Evolutionary conservation across 306 rosid species (phyloP).

Genomic region (Ziziphus jujuba): DNA sequence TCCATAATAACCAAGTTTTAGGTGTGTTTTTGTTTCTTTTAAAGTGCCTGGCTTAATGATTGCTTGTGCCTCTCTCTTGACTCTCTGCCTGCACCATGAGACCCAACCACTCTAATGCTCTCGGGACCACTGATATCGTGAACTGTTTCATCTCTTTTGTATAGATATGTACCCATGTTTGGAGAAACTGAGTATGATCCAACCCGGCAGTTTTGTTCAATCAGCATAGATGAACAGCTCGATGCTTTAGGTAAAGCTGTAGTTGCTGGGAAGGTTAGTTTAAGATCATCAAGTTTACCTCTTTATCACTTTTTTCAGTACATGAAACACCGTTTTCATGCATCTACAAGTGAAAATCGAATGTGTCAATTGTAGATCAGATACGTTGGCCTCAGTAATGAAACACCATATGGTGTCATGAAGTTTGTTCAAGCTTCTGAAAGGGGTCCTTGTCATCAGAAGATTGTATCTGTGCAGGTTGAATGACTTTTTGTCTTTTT

Average conservation of each 20-base stretch:
- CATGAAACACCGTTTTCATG: not conserved
- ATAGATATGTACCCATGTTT: constrained; percentile 91
- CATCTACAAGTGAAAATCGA: constrained; percentile 3
- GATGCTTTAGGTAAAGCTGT: constrained; percentile 66
- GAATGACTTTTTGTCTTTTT: not conserved
- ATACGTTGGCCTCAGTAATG: constrained; percentile 84
- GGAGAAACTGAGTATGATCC: constrained; percentile 89
- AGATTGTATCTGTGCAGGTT: constrained; percentile 88
- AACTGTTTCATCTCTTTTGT: constrained; percentile 12
- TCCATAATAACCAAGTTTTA: too few species aligned
- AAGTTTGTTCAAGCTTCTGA: constrained; percentile 76
- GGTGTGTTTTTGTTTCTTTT: not conserved
- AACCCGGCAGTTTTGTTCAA: constrained; percentile 48
- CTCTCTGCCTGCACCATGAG: too few species aligned
- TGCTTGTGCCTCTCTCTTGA: not conserved
- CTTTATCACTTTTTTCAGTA: not conserved
- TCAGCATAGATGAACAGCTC: constrained; percentile 76
- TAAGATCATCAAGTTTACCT: constrained; percentile 17
- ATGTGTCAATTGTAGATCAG: constrained; percentile 58
- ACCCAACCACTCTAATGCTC: too few species aligned
- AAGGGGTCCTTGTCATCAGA: constrained; percentile 41
- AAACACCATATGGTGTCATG: constrained; percentile 93
- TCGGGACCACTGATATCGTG: not conserved
- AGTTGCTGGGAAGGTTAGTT: constrained; percentile 70
- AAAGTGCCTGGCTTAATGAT: not conserved